Evolutionary conservation across 2,329 filamentous ascomycete species (phyloP).

Genomic region (Alternaria longipes): DNA sequence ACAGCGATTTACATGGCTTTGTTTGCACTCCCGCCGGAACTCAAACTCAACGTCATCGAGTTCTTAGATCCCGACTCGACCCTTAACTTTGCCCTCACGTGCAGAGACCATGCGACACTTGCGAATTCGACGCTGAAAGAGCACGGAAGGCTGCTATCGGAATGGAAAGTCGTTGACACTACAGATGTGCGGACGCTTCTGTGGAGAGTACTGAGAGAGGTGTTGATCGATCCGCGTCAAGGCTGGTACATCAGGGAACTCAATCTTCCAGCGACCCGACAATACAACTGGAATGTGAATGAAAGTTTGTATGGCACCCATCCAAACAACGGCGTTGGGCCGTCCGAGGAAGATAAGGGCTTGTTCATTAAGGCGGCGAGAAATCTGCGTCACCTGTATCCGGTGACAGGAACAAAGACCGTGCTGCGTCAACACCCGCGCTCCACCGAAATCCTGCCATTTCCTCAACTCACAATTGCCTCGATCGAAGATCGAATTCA

Average conservation of each 20-base stretch:
- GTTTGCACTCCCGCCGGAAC: conserved; percentile 17
- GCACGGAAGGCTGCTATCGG: conserved; percentile 16
- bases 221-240: conserved; percentile 19
- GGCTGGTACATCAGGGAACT: conserved; percentile 30
- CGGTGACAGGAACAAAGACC: neutral
- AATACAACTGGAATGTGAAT: conserved; percentile 1
- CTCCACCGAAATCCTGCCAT: neutral
- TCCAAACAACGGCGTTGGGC: neutral
- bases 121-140: conserved; percentile 11
- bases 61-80: conserved; percentile 21
- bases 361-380: conserved; percentile 12
- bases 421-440: neutral
- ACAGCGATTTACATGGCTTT: conserved; percentile 16
- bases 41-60: conserved; percentile 22
- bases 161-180: conserved; percentile 14
- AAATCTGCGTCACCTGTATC: conserved; percentile 11
- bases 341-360: conserved; percentile 11
- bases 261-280: conserved; percentile 16
- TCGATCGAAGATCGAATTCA: conserved; percentile 9
- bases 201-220: conserved; percentile 19
- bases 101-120: conserved; percentile 15
- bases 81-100: conserved; percentile 24
- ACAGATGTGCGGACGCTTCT: neutral
- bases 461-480: neutral
- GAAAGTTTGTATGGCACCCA: neutral